Conservation (phyloP, 352 stramenopile species). For the Phytophthora fragariae region DNA sequence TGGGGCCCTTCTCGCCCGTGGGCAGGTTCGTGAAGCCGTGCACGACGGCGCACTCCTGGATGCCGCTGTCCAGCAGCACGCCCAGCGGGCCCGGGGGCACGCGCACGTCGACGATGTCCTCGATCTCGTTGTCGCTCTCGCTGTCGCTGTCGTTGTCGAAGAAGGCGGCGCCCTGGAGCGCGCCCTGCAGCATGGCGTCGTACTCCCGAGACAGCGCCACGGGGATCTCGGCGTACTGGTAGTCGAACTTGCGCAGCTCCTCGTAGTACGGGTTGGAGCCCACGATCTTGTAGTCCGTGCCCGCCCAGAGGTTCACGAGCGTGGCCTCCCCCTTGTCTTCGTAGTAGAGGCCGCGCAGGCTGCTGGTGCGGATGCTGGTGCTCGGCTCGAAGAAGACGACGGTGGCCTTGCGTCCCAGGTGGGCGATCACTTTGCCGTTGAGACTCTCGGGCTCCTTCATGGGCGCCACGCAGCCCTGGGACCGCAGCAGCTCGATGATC, state of each 20-base stretch:
- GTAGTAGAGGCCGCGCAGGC: constrained; percentile 81
- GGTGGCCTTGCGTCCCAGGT: constrained; percentile 73
- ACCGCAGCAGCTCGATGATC: constrained; percentile 85
- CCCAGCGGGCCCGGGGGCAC: constrained; percentile 79
- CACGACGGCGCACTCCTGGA: constrained; percentile 82
- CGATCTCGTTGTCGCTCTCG: constrained; percentile 81
- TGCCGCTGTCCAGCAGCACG: constrained; percentile 58
- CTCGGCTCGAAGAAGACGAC: constrained; percentile 86
- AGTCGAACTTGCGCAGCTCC: constrained; percentile 74
- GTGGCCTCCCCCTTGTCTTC: constrained; percentile 78
- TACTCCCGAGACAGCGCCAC: constrained; percentile 50
- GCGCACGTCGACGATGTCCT: constrained; percentile 76
- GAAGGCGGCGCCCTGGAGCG: constrained; percentile 77
- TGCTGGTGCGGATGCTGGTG: constrained; percentile 78
- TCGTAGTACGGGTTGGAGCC: constrained; percentile 78
- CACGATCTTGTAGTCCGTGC: constrained; percentile 86
- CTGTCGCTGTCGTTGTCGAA: constrained; percentile 87
- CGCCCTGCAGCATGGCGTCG: constrained; percentile 72
- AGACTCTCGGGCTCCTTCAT: constrained; percentile 90
- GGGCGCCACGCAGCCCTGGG: constrained; percentile 78
- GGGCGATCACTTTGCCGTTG: constrained; percentile 77
- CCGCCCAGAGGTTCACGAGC: constrained; percentile 84
- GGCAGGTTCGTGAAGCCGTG: constrained; percentile 81
- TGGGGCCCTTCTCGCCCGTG: constrained; percentile 64
- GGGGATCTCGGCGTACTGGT: constrained; percentile 75